Evolutionary conservation across 2,329 filamentous ascomycete species (phyloP), one percentile per base, ranked within the genome.

Genomic region (Fusarium goolgardi): DNA sequence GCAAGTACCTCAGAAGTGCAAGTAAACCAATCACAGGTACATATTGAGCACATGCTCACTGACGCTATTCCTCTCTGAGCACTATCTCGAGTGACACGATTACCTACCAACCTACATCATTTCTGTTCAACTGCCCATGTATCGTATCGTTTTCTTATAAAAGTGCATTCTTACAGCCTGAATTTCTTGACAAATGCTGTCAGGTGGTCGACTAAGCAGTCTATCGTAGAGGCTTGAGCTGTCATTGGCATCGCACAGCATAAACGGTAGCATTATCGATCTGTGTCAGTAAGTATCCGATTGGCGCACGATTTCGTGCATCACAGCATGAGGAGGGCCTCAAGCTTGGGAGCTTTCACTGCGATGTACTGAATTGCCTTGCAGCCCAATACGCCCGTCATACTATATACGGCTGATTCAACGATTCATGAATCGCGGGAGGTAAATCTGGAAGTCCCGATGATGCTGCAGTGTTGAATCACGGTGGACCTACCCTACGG

Each of bases 1-100:
- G 2, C 2, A 67, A 52, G 67, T 69, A 69, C 34, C 52, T 25
- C n/a, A 1, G 3, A 23, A 39, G 41, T 55, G 21, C 55, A 66
- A 55, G 63, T 67, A 57, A 57, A 53, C 58, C 61, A 53, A 55
- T 67, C 55, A 49, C 52, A 50, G 20, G 64, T 67, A 73, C 67
- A 68, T 56, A 65, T 73, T 46, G 47, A 54, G 72, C 72, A 74
- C 72, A 74, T 74, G 72, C 47, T 55, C 57, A 20, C 25, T 35
- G 31, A 41, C 52, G 39, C 67, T 71, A 69, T 71, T 37, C 61
- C 70, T 21, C 29, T 63, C 55, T 43, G 34, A 62, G 63, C 55
- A 65, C 31, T 53, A 56, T 64, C 41, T 69, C 58, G 32, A 69
- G 64, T 65, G 50, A 68, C 32, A 62, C 34, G 4, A 46, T 31